Base-by-base conservation (phyloP, 192 early-diverging fungal genomes). In the Coemansia sp. region DNA sequence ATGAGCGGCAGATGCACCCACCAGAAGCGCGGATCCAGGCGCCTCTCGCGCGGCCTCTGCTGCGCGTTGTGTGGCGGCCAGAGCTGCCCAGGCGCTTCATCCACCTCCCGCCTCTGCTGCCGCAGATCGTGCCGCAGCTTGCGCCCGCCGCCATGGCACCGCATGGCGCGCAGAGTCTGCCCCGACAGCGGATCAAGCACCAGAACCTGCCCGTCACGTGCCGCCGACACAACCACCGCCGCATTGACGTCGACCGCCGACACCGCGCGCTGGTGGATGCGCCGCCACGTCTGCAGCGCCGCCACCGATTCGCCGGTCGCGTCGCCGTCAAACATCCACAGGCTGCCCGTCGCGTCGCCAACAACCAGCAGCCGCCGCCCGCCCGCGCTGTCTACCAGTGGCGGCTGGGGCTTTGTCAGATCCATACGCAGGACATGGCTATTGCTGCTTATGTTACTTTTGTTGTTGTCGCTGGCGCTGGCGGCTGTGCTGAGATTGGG, bases 11-110 rank as follows among this genome's bases (percentile, higher is more conserved):
- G 65, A 19, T 65, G 68, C 30, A 78, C 37, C 8, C 64, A 73
- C 70, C 64, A 73, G 59, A 73, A 58, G 59, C 64, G 66, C 23
- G 64, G 70, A 25, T 66, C 64, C 7, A 72, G 38, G 29, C 45
- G 42, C 11, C 47, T 44, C 19, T 11, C 19, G 7, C 19, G 2
- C n/a, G 30, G 27, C 17, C 0, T 29, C 20, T 4, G 37, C 15
- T 1, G 13, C 1, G 4, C n/a, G 38, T 59, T 42, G 14, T 59
- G 23, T 15, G 45, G 47, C 30, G 36, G 15, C 52, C 29, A 25
- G 29, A 20, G 52, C 30, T 34, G 14, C 27, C 29, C 52, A 54
- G 14, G 4, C 8, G 17, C 19, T 15, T 61, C 48, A 5, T 22
- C 33, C 13, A 14, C 3, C 28, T 36, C 31, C n/a, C 54, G 4